Evolutionary conservation across 2,329 filamentous ascomycete species (phyloP).

Genomic region (Claviceps citrina): DNA sequence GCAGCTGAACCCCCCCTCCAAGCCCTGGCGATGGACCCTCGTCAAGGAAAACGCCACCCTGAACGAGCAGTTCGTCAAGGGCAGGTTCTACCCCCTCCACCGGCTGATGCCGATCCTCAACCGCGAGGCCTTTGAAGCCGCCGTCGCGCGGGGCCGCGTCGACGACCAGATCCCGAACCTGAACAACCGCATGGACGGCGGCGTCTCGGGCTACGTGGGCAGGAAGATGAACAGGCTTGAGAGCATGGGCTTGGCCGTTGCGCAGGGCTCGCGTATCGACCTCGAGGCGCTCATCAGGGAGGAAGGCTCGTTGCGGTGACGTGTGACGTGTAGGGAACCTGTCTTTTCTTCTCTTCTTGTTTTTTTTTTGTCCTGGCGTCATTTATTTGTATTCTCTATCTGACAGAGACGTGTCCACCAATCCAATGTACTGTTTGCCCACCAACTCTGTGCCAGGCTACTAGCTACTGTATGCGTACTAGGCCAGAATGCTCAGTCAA

Average conservation of each 20-base stretch:
- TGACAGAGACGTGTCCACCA: no score
- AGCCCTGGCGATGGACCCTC: constrained; percentile 24
- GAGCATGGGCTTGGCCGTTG: constrained; percentile 28
- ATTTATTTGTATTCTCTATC: no score
- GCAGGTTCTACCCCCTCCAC: constrained; percentile 43
- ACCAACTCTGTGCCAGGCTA: no score
- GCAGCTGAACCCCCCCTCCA: constrained; percentile 17
- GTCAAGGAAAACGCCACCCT: constrained; percentile 31
- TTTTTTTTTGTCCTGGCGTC: no score
- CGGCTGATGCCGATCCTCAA: constrained; percentile 36
- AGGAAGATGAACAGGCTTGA: constrained; percentile 25
- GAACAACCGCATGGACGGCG: constrained; percentile 36
- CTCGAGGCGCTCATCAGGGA: constrained; percentile 24
- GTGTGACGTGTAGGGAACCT: no score
- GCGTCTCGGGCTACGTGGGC: constrained; percentile 25
- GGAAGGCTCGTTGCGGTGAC: constrained; percentile 9
- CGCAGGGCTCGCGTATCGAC: constrained; percentile 18
- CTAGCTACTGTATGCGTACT: no score
- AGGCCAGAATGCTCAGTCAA: no score
- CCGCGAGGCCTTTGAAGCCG: constrained; percentile 21
- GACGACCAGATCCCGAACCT: constrained; percentile 32
- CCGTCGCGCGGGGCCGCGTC: constrained; percentile 23
- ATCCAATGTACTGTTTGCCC: no score
- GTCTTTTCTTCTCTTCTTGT: no score
- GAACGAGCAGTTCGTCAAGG: constrained; percentile 32